Percentiles rank a stretch among this genome's conserved stretches.
Conservation (phyloP, 2,329 filamentous ascomycete genomes). For the Microdochium trichocladiopsis region DNA sequence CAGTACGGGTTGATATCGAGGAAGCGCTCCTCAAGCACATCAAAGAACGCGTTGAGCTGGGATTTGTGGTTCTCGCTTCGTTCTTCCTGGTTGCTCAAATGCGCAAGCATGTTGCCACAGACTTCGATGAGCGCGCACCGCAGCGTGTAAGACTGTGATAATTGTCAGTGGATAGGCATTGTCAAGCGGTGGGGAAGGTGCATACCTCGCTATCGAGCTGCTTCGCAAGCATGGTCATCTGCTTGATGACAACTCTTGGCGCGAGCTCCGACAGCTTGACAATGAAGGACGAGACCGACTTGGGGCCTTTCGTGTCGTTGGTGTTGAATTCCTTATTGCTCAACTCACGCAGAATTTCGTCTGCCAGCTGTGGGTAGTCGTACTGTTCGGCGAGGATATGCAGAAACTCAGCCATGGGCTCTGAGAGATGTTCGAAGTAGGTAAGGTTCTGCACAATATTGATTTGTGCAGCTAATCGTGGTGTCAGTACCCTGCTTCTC, state of each 20-base stretch:
- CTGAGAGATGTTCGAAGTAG: constrained; percentile 97
- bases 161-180: not conserved
- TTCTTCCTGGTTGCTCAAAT: constrained; percentile 87
- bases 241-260: constrained; percentile 88
- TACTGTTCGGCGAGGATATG: constrained; percentile 96
- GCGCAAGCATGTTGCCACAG: constrained; percentile 87
- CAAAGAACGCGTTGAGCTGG: constrained; percentile 94
- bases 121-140: constrained; percentile 93
- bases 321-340: constrained; percentile 98
- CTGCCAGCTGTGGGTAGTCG: constrained; percentile 90
- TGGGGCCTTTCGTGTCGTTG: constrained; percentile 90
- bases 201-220: constrained; percentile 85
- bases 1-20: constrained; percentile 96
- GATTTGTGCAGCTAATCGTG: constrained; percentile 70
- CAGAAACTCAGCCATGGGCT: constrained; percentile 97
- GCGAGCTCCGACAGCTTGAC: constrained; percentile 88
- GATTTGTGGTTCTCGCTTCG: constrained; percentile 88
- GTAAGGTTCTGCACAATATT: constrained; percentile 96
- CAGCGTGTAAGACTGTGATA: constrained; percentile 74
- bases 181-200: not conserved
- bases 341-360: constrained; percentile 88
- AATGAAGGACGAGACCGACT: constrained; percentile 92
- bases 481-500: constrained; percentile 9
- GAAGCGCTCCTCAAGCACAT: constrained; percentile 93
- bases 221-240: constrained; percentile 93